Evolutionary conservation across 768 basidiomycete genomes (phyloP).

Genomic region (Lactifluus volemus): DNA sequence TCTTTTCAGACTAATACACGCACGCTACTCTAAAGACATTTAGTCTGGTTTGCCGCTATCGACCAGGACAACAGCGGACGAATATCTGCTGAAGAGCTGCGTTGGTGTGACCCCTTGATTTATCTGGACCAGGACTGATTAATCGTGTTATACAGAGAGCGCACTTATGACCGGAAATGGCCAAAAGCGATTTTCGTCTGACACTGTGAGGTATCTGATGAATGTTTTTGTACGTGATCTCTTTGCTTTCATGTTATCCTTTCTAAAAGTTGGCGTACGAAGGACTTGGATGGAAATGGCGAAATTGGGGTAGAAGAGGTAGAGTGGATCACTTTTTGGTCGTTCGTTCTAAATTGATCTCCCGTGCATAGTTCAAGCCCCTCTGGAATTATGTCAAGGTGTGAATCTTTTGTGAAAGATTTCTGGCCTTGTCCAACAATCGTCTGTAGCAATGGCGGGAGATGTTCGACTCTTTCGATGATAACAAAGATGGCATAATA

Average conservation of each 20-base stretch:
- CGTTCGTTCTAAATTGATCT: background rate
- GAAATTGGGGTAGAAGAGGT: slow-evolving; percentile 1
- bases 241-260: background rate
- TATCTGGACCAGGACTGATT: background rate
- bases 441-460: slow-evolving; percentile 1
- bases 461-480: slow-evolving; percentile 1
- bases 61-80: slow-evolving; percentile 3
- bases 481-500: slow-evolving; percentile 1
- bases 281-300: slow-evolving; percentile 1
- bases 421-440: background rate
- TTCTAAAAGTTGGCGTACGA: background rate
- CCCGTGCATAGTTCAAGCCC: background rate
- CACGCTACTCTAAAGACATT: background rate
- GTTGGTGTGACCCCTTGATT: background rate
- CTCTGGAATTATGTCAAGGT: slow-evolving; percentile 3
- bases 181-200: background rate
- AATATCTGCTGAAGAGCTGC: background rate
- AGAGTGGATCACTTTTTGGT: background rate
- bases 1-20: background rate
- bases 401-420: background rate
- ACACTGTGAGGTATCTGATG: slow-evolving; percentile 5
- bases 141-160: background rate
- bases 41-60: slow-evolving; percentile 1
- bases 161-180: slow-evolving; percentile 2
- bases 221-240: background rate